Percentiles rank a stretch among this genome's conserved stretches.
Conservation (phyloP, 352 stramenopile genomes). For the Phytophthora multivora region DNA sequence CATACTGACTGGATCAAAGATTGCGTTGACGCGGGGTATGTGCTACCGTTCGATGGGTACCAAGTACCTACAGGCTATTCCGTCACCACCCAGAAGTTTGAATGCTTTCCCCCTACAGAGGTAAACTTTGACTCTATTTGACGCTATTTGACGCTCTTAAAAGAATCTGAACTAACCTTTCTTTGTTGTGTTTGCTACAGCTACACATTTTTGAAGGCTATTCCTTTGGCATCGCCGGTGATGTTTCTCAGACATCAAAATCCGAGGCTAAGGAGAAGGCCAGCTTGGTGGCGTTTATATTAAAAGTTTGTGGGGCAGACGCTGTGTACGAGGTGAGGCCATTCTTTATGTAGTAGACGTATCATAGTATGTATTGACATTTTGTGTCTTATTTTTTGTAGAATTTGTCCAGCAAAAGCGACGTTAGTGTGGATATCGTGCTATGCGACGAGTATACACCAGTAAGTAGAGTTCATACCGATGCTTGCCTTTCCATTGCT, state of each 20-base stretch:
- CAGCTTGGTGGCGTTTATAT: slow-evolving; percentile 57
- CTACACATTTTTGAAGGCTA: slow-evolving; percentile 65
- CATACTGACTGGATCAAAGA: slow-evolving; percentile 82
- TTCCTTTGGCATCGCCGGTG: slow-evolving; percentile 67
- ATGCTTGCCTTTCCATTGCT: not conserved
- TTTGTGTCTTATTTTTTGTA: slow-evolving; percentile 15
- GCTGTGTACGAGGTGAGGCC: slow-evolving; percentile 55
- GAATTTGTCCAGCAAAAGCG: slow-evolving; percentile 50
- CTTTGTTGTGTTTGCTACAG: slow-evolving; percentile 28
- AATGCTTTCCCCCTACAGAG: slow-evolving; percentile 47
- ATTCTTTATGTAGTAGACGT: too few relatives aligned
- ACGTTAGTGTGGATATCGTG: slow-evolving; percentile 58
- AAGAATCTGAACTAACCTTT: slow-evolving; percentile 5
- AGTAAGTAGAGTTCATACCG: slow-evolving; percentile 31
- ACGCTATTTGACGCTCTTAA: not conserved
- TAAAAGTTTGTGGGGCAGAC: slow-evolving; percentile 67
- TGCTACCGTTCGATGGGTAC: slow-evolving; percentile 76
- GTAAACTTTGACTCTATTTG: slow-evolving; percentile 15
- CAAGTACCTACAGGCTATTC: slow-evolving; percentile 72
- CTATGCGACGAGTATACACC: slow-evolving; percentile 75
- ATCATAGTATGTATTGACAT: not conserved
- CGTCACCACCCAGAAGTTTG: slow-evolving; percentile 64
- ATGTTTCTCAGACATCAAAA: slow-evolving; percentile 39
- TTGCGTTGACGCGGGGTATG: slow-evolving; percentile 51
- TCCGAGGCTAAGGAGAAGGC: slow-evolving; percentile 48